Percentiles rank a stretch among this genome's conserved stretches.
These are phyloP conservation scores for Fragaria nilgerrensis DNA, from an alignment of 306 rosid species.

Conservation along the genomic window DNA sequence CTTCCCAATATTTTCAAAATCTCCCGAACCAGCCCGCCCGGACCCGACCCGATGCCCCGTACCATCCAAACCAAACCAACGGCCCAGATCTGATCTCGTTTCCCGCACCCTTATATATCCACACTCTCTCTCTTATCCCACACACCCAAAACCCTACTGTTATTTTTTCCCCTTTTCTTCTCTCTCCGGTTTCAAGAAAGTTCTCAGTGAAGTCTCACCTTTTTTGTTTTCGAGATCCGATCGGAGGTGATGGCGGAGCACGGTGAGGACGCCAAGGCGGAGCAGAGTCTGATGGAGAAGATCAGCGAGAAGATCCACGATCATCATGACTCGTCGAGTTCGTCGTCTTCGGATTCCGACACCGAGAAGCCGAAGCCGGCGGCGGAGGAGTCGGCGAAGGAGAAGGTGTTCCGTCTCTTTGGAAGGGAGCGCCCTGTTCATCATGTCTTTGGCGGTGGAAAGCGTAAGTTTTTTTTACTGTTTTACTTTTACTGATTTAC, in stretches of 20 bases:
- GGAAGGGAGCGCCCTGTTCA: conserved; percentile 79
- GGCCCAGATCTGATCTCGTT: conserved; percentile 39
- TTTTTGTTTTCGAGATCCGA: conserved; percentile 15
- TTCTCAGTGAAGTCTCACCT: background rate
- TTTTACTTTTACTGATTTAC: background rate
- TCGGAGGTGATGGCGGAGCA: conserved; percentile 63
- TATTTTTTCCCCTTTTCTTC: background rate
- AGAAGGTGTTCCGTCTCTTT: conserved; percentile 65
- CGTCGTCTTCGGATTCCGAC: conserved; percentile 56
- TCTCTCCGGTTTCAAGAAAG: conserved; percentile 8
- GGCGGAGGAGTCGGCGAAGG: conserved; percentile 35
- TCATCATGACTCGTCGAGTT: conserved; percentile 35
- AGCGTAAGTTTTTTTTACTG: conserved; percentile 38
- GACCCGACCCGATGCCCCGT: conserved; percentile 3
- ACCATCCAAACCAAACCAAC: background rate
- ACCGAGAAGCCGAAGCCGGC: conserved; percentile 38
- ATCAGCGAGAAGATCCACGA: conserved; percentile 14
- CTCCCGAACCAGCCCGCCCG: conserved; percentile 20
- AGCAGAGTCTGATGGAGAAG: conserved; percentile 30
- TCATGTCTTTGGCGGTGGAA: conserved; percentile 83
- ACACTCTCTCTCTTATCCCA: background rate
- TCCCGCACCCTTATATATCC: conserved; percentile 28
- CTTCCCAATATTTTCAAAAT: conserved; percentile 7
- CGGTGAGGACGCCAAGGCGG: conserved; percentile 13
- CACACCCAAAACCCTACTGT: conserved; percentile 25